Conservation (phyloP, 805 yeast genomes). For the Yamadazyma paraphyllophila region DNA sequence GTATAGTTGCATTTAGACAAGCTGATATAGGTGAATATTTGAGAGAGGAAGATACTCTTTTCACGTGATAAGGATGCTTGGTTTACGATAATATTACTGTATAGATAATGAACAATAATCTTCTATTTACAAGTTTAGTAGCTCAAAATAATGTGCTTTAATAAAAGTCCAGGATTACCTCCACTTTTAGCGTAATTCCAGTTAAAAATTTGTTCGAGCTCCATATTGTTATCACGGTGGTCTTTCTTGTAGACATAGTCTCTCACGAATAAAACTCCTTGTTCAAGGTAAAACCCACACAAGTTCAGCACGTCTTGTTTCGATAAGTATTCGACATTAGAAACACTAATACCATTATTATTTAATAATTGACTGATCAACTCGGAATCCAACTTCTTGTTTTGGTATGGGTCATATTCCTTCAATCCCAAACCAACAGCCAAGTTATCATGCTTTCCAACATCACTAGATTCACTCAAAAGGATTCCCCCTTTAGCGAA, state of each 20-base stretch:
- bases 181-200: conserved; percentile 32
- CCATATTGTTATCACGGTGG: conserved; percentile 14
- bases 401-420: conserved; percentile 55
- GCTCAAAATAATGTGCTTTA: conserved; percentile 29
- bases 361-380: conserved; percentile 47
- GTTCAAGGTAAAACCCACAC: conserved; percentile 29
- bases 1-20: conserved; percentile 93
- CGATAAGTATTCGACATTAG: conserved; percentile 25
- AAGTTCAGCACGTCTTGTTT: conserved; percentile 31
- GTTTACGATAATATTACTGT: conserved; percentile 14
- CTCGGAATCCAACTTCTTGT: conserved; percentile 49
- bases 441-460: conserved; percentile 50
- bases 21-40: conserved; percentile 96
- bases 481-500: conserved; percentile 66
- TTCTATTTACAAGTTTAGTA: conserved; percentile 15
- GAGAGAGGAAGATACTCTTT: conserved; percentile 95
- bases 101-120: conserved; percentile 5
- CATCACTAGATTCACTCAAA: conserved; percentile 58
- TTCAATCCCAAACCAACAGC: conserved; percentile 55
- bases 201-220: conserved; percentile 26
- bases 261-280: conserved; percentile 34
- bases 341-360: conserved; percentile 28
- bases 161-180: conserved; percentile 40
- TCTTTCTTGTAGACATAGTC: conserved; percentile 28
- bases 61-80: conserved; percentile 48